phyloP scores from a whole-genome alignment of 139 green algal genomes.

The Picocystis salinarum region DNA sequence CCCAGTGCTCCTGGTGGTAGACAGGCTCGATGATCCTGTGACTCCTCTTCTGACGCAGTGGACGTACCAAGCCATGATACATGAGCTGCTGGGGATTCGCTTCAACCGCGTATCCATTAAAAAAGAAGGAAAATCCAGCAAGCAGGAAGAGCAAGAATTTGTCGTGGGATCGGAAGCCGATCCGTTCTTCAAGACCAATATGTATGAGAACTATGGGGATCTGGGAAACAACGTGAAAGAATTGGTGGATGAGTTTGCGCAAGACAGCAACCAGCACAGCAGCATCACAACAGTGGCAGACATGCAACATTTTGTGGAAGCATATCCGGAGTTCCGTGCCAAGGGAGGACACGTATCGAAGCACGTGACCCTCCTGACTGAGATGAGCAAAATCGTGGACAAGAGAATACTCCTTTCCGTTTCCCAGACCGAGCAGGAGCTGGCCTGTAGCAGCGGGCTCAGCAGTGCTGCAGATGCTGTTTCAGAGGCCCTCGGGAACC shows the following conservation, averaged over 20 bases:
- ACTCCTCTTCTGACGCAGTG: conserved; percentile 65
- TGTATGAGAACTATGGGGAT: conserved; percentile 65
- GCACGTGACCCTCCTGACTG: conserved; percentile 68
- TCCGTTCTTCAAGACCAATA: conserved; percentile 54
- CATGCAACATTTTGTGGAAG: conserved; percentile 70
- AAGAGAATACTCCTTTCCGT: conserved; percentile 18
- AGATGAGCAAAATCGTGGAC: conserved; percentile 39
- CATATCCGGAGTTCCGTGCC: conserved; percentile 45
- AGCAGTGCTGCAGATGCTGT: no score
- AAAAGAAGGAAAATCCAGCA: conserved; percentile 25
- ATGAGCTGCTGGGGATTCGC: conserved; percentile 67
- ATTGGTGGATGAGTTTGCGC: conserved; percentile 45
- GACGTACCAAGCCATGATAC: conserved; percentile 73
- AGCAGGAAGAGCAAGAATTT: conserved; percentile 33
- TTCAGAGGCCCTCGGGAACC: no score
- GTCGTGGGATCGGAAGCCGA: conserved; percentile 46
- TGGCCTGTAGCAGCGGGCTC: conserved; percentile 46
- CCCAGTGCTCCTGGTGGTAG: conserved; percentile 61
- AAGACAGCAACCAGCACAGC: conserved; percentile 9
- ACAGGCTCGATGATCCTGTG: conserved; percentile 67
- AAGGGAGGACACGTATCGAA: conserved; percentile 55
- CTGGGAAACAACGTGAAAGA: conserved; percentile 29
- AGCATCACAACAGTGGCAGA: conserved; percentile 55
- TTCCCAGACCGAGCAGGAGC: conserved; percentile 74
- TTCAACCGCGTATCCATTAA: conserved; percentile 38